phyloP scores from a whole-genome alignment of 805 yeast species.

The Myxozyma lipomycoides region DNA sequence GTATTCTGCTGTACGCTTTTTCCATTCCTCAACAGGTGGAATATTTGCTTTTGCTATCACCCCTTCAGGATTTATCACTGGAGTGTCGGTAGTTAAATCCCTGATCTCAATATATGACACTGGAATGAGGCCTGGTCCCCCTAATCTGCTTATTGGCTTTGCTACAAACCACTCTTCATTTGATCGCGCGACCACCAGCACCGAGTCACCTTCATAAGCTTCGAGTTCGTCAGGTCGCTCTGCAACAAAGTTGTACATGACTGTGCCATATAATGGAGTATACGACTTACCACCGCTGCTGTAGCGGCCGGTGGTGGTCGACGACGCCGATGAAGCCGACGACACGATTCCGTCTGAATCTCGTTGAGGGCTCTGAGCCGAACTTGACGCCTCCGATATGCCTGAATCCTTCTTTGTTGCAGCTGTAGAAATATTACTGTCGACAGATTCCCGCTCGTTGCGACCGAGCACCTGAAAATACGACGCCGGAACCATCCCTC shows the following conservation, averaged over 20 bases:
- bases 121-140: slow-evolving; percentile 97
- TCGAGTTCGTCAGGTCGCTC: slow-evolving; percentile 79
- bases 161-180: slow-evolving; percentile 97
- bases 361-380: neutral
- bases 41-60: slow-evolving; percentile 64
- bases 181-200: slow-evolving; percentile 93
- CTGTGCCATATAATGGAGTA: slow-evolving; percentile 72
- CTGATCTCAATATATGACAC: slow-evolving; percentile 82
- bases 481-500: slow-evolving; percentile 83
- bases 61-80: slow-evolving; percentile 53
- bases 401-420: neutral
- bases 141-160: slow-evolving; percentile 82
- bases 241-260: slow-evolving; percentile 81
- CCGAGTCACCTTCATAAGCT: slow-evolving; percentile 78
- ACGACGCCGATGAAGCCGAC: slow-evolving; percentile 1
- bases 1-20: slow-evolving; percentile 80
- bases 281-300: slow-evolving; percentile 1
- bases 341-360: neutral
- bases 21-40: slow-evolving; percentile 97
- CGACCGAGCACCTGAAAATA: slow-evolving; percentile 68
- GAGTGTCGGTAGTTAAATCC: slow-evolving; percentile 63
- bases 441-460: slow-evolving; percentile 24
- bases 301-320: neutral
- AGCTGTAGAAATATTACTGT: slow-evolving; percentile 2
- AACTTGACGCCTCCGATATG: neutral